phyloP scores from a whole-genome alignment of 176 grass and related monocot species.

The sorghum (Sorghum bicolor) region Sorghum_bicolor_NCBIv3 NC_012879.2:587001-587500 shows the following conservation, averaged over 20 bases:
- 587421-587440: background rate
- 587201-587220: background rate
- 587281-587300: background rate
- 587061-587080: background rate
- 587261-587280: background rate
- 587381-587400: background rate
- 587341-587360: background rate
- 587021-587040: no score
- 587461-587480: background rate
- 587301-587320: background rate
- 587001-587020: no score
- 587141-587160: background rate
- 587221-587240: background rate
- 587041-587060: background rate
- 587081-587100: background rate
- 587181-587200: background rate
- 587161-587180: background rate
- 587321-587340: background rate
- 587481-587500: background rate
- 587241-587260: background rate
- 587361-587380: background rate
- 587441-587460: background rate
- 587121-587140: background rate
- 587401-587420: background rate
- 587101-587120: background rate